Evolutionary conservation across 108 stramenopile genomes (phyloP).

Genomic region (Cyclotella choctawhatcheeana): DNA sequence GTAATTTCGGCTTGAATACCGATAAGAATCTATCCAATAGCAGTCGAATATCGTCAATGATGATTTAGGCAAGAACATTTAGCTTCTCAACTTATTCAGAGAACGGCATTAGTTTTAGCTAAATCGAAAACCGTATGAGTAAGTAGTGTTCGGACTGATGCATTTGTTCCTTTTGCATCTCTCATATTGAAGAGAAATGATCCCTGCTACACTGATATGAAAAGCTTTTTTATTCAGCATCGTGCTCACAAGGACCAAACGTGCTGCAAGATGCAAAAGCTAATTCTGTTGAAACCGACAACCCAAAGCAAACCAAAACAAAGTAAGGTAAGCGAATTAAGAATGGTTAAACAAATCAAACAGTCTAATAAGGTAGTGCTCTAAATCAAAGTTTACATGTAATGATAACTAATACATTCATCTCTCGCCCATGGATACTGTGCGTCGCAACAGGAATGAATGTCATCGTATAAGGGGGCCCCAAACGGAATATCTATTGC

Average conservation of each 20-base stretch:
- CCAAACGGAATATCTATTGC: too few relatives aligned
- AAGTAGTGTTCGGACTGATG: slow-evolving; percentile 11
- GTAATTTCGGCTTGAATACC: slow-evolving; percentile 4
- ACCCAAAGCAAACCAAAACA: too few relatives aligned
- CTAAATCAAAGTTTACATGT: too few relatives aligned
- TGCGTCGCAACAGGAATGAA: background rate
- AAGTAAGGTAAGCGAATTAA: too few relatives aligned
- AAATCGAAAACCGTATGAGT: slow-evolving; percentile 90
- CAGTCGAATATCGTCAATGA: slow-evolving; percentile 64
- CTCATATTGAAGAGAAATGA: slow-evolving; percentile 84
- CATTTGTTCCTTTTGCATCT: background rate
- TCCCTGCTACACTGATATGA: slow-evolving; percentile 77
- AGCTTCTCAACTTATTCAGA: slow-evolving; percentile 90
- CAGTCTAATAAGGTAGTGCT: too few relatives aligned
- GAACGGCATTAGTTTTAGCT: slow-evolving; percentile 87
- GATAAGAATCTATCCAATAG: slow-evolving; percentile 8
- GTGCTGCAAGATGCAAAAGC: slow-evolving; percentile 78
- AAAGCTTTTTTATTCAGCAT: slow-evolving; percentile 81
- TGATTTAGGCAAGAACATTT: slow-evolving; percentile 97
- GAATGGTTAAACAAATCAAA: too few relatives aligned
- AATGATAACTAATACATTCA: background rate
- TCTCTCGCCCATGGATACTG: background rate
- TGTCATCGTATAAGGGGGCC: background rate
- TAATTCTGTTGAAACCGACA: slow-evolving; percentile 92
- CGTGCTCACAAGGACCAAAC: slow-evolving; percentile 72